A percentile compares a stretch with the other conserved stretches of the same genome.
These are phyloP conservation scores for Cryphonectria carpinicola DNA, from an alignment of 2,329 filamentous ascomycete species.

Conservation along the genomic window DNA sequence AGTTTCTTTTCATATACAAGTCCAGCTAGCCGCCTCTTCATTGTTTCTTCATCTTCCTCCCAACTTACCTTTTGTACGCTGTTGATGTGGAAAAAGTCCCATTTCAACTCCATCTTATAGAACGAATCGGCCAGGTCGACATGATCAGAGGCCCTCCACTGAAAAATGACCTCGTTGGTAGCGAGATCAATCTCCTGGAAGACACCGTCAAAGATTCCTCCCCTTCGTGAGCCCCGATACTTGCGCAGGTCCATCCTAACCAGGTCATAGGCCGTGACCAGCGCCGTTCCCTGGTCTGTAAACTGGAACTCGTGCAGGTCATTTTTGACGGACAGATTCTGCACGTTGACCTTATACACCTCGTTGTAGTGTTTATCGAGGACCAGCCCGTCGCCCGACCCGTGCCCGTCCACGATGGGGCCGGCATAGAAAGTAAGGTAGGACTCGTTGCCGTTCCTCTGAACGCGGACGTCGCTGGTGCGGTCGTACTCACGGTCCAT, in stretches of 20 bases:
- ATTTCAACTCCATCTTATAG: constrained; percentile 8
- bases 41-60: neutral
- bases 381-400: constrained; percentile 20
- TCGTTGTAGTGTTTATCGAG: constrained; percentile 22
- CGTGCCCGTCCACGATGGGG: constrained; percentile 25
- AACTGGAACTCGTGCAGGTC: constrained; percentile 45
- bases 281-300: constrained; percentile 43
- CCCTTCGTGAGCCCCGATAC: constrained; percentile 29
- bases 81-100: constrained; percentile 57
- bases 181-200: constrained; percentile 53
- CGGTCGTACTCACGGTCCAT: constrained; percentile 40
- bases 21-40: neutral
- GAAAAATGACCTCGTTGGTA: constrained; percentile 52
- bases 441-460: constrained; percentile 25
- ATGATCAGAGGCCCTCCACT: constrained; percentile 48
- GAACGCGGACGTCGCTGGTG: constrained; percentile 36
- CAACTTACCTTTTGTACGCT: constrained; percentile 41
- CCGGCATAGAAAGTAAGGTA: constrained; percentile 34
- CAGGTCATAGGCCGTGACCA: constrained; percentile 42
- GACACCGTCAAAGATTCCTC: constrained; percentile 40
- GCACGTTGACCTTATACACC: constrained; percentile 21
- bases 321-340: constrained; percentile 10
- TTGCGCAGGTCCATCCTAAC: constrained; percentile 32
- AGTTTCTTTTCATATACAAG: too few relatives aligned
- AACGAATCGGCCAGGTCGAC: constrained; percentile 32